These are phyloP conservation scores for Ganoderma boninense DNA, from an alignment of 1,284 basidiomycete genomes.

Conservation along the genomic window DNA sequence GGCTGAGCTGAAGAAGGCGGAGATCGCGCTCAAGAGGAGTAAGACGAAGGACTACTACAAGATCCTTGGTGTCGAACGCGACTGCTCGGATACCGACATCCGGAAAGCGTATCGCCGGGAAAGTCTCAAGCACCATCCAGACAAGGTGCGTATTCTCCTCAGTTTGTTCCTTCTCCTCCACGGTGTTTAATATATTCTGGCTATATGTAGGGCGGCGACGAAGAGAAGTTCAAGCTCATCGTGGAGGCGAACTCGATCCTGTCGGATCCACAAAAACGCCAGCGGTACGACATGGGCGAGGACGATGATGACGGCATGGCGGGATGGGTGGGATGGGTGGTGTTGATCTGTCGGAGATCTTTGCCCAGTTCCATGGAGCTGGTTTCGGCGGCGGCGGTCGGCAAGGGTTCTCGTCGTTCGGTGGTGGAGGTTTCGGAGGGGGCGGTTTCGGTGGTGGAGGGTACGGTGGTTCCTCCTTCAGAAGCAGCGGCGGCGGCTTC, in stretches of 20 bases:
- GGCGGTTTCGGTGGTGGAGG: constrained; percentile 17
- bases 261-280: constrained; percentile 72
- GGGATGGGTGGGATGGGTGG: constrained; percentile 52
- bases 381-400: constrained; percentile 20
- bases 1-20: constrained; percentile 79
- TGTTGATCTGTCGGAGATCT: constrained; percentile 67
- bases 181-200: too few relatives aligned
- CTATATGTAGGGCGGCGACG: constrained; percentile 85
- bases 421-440: constrained; percentile 28
- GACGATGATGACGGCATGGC: constrained; percentile 70
- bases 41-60: constrained; percentile 90
- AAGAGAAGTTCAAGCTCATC: constrained; percentile 89
- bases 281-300: constrained; percentile 80
- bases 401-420: constrained; percentile 34
- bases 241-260: constrained; percentile 81
- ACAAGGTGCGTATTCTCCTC: constrained; percentile 67
- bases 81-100: constrained; percentile 73
- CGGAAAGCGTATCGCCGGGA: constrained; percentile 84
- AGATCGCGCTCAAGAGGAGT: constrained; percentile 80
- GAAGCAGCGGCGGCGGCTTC: constrained; percentile 12
- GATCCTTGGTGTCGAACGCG: constrained; percentile 69
- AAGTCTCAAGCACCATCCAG: constrained; percentile 85
- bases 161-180: too few relatives aligned
- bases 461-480: constrained; percentile 18
- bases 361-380: constrained; percentile 63